phyloP scores from a whole-genome alignment of 2,329 filamentous ascomycete genomes.

The Diaporthe ampelina region DNA sequence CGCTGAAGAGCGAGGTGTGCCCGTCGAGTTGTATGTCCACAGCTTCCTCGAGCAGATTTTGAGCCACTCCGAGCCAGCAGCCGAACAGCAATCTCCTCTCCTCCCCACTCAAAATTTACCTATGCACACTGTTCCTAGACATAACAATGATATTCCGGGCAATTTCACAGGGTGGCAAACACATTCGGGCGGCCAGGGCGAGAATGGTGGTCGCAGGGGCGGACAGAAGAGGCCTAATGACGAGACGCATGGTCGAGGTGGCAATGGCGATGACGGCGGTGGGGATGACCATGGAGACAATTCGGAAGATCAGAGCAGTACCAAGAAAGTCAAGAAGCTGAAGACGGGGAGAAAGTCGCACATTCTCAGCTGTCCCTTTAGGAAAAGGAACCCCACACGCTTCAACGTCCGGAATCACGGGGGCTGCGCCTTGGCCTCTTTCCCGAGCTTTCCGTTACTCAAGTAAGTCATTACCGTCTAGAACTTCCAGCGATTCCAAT shows the following conservation, averaged over 20 bases:
- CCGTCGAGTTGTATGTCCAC: constrained; percentile 14
- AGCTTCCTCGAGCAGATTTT: neutral
- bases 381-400: constrained; percentile 15
- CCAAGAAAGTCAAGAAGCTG: neutral
- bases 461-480: neutral
- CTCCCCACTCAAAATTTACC: neutral
- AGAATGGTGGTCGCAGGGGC: neutral
- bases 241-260: neutral
- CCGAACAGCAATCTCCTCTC: fast-evolving
- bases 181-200: fast-evolving
- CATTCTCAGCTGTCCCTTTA: constrained; percentile 1
- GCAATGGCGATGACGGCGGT: neutral
- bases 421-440: neutral
- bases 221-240: neutral
- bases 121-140: neutral
- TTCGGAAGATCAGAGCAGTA: neutral
- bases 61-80: neutral
- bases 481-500: fast-evolving
- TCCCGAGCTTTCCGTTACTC: neutral
- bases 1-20: neutral
- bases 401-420: constrained; percentile 9
- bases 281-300: neutral
- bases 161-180: neutral
- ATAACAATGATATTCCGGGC: neutral
- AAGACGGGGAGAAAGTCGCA: neutral